A percentile compares a stretch with the other conserved stretches of the same genome.
These are phyloP conservation scores for Diplodia mutila DNA, from an alignment of 2,329 filamentous ascomycete species.

Conservation along the genomic window DNA sequence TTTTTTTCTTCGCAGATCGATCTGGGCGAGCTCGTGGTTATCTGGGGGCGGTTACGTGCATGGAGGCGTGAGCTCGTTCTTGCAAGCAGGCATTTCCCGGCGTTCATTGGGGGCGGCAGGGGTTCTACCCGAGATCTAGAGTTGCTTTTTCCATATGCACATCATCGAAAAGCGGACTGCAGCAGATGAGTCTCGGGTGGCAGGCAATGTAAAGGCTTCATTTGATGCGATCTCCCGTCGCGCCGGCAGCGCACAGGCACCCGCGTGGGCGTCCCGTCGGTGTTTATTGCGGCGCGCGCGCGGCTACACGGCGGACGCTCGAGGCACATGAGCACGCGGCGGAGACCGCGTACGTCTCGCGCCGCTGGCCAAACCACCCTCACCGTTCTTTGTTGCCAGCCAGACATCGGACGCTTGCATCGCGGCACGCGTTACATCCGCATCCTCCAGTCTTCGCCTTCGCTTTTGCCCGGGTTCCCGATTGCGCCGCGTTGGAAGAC, in stretches of 20 bases:
- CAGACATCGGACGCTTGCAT: constrained; percentile 19
- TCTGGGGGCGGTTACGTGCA: constrained; percentile 23
- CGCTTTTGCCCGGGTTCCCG: neutral
- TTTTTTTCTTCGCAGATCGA: constrained; percentile 20
- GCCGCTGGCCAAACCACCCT: constrained; percentile 1
- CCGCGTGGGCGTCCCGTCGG: neutral
- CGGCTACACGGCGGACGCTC: constrained; percentile 9
- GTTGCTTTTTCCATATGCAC: constrained; percentile 17
- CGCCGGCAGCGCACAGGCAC: neutral
- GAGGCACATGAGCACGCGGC: constrained; percentile 16
- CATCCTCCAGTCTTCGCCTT: neutral
- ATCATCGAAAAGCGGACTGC: constrained; percentile 5
- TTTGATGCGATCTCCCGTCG: neutral
- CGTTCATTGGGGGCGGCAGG: constrained; percentile 21
- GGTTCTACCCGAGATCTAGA: constrained; percentile 14
- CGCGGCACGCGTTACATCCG: neutral
- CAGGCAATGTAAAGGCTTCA: constrained; percentile 8
- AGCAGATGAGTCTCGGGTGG: constrained; percentile 2
- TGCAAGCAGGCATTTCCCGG: constrained; percentile 25
- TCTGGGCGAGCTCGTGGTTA: constrained; percentile 20
- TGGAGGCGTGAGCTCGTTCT: constrained; percentile 22
- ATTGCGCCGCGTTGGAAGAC: constrained; percentile 1
- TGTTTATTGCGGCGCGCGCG: constrained; percentile 12
- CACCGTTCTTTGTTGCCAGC: constrained; percentile 15
- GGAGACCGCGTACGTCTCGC: constrained; percentile 12